A percentile compares a stretch with the other conserved stretches of the same genome.
These are phyloP conservation scores for Erodium maritimum DNA, from an alignment of 345 rosid genomes.

Conservation along the genomic window DNA sequence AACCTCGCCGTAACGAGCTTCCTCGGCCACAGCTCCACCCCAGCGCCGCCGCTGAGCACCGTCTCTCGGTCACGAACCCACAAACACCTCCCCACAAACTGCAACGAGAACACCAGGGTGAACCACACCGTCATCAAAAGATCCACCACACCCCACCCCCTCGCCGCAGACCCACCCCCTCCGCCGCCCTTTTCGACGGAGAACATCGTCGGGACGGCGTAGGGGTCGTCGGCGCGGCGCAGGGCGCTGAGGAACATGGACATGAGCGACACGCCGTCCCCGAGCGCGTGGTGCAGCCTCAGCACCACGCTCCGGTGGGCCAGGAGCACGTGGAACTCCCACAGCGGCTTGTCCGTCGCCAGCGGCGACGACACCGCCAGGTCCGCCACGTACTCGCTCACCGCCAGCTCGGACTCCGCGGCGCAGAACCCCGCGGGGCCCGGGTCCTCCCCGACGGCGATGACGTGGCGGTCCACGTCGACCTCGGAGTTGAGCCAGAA, in stretches of 20 bases:
- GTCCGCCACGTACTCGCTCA: constrained; percentile 36
- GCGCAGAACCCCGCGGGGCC: not conserved
- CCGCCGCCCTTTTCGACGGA: constrained; percentile 1
- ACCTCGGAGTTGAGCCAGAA: constrained; percentile 34
- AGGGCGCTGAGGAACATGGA: constrained; percentile 1
- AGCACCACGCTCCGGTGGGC: constrained; percentile 6
- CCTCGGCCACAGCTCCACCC: constrained; percentile 63
- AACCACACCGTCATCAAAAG: constrained; percentile 23
- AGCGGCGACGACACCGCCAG: constrained; percentile 5
- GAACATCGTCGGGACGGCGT: no score
- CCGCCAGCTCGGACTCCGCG: constrained; percentile 8
- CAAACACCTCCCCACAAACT: constrained; percentile 22
- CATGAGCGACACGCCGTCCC: constrained; percentile 7
- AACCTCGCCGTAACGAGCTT: constrained; percentile 39
- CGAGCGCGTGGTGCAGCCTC: constrained; percentile 8
- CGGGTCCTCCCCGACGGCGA: constrained; percentile 9
- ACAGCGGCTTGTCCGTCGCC: constrained; percentile 6
- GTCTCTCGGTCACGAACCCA: constrained; percentile 32
- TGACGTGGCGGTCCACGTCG: constrained; percentile 28
- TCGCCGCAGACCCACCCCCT: not conserved
- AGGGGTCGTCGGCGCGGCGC: no score
- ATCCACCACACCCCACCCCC: constrained; percentile 3
- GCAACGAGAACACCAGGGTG: constrained; percentile 19
- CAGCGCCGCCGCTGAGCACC: constrained; percentile 38
- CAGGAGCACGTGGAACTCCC: constrained; percentile 7